phyloP scores from a whole-genome alignment of 345 rosid genomes.

The Eucalyptus erythrocorys region DNA sequence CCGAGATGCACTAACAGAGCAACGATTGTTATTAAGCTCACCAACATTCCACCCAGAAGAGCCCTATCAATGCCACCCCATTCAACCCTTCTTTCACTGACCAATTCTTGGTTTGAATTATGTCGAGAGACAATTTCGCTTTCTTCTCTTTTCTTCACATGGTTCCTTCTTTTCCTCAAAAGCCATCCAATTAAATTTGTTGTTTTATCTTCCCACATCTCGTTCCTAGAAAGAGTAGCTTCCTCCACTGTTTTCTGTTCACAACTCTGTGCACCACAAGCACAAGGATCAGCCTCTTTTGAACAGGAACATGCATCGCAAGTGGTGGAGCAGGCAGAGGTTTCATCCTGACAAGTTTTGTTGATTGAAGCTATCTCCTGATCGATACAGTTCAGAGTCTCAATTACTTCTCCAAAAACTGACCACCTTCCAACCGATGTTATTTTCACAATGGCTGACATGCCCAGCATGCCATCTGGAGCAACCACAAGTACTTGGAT shows the following conservation, averaged over 20 bases:
- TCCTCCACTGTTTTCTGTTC: conserved; percentile 6
- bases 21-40: conserved; percentile 41
- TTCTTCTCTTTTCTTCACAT: conserved; percentile 7
- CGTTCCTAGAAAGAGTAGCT: not conserved
- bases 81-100: not conserved
- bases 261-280: conserved; percentile 40
- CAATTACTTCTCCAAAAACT: conserved; percentile 73
- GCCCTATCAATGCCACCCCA: conserved; percentile 48
- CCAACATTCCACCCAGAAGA: conserved; percentile 53
- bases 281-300: conserved; percentile 19
- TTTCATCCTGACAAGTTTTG: conserved; percentile 5
- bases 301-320: conserved; percentile 33
- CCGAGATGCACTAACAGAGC: conserved; percentile 38
- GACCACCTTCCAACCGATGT: conserved; percentile 95
- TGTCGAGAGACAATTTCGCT: not conserved
- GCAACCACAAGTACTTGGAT: conserved; percentile 71
- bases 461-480: conserved; percentile 60
- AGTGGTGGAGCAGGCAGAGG: conserved; percentile 10
- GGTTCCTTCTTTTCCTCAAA: conserved; percentile 23
- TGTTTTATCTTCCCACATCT: conserved; percentile 2
- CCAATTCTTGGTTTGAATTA: conserved; percentile 12
- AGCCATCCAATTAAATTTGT: conserved; percentile 39
- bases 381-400: conserved; percentile 20
- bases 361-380: not conserved
- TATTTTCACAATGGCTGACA: conserved; percentile 75